Conservation (phyloP, 441 rosid species). For the Pelargonium myrrhifolium region DNA sequence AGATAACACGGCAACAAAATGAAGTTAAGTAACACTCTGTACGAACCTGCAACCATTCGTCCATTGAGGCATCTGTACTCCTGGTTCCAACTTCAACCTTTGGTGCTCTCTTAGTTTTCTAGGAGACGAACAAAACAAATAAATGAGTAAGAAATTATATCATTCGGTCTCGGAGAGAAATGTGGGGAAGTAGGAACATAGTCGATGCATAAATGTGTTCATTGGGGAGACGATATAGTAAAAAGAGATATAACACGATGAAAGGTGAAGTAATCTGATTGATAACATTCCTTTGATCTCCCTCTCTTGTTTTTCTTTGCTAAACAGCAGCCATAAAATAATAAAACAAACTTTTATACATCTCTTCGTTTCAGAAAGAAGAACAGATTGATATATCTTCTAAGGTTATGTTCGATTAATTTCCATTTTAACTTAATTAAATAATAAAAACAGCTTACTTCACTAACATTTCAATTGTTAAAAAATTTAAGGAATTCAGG, state of each 20-base stretch:
- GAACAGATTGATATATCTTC: no score
- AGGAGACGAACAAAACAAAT: constrained; percentile 20
- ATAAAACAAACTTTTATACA: neutral
- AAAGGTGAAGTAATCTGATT: neutral
- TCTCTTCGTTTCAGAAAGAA: no score
- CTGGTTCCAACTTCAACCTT: constrained; percentile 96
- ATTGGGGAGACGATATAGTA: neutral
- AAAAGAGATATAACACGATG: neutral
- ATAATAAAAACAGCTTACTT: no score
- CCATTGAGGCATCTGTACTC: constrained; percentile 67
- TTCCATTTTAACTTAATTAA: neutral
- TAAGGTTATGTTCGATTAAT: no score
- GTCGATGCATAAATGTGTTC: neutral
- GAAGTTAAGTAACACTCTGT: neutral
- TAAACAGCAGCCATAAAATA: neutral
- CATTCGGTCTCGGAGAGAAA: neutral
- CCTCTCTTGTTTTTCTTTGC: neutral
- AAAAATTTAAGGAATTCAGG: no score
- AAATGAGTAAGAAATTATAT: neutral
- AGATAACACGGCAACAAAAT: neutral
- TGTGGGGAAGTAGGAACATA: neutral
- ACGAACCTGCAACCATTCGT: constrained; percentile 94
- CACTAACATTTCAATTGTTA: no score
- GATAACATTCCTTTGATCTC: neutral
- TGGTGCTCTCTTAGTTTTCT: constrained; percentile 88